A percentile compares a stretch with the other conserved stretches of the same genome.
phyloP scores from a whole-genome alignment of 371 early-diverging fungal genomes.

The Mucor circinelloides region DNA sequence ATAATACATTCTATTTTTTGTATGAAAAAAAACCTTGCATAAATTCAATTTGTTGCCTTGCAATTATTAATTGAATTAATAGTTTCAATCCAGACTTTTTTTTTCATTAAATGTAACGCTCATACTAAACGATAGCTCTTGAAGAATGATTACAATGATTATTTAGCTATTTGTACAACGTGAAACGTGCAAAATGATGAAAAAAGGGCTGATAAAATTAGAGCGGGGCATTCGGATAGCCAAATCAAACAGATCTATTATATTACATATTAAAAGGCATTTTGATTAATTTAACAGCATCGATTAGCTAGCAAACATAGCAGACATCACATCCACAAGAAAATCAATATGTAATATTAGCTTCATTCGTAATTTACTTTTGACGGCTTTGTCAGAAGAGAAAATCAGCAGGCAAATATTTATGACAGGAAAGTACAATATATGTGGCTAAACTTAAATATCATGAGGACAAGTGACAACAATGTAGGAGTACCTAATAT shows the following conservation, averaged over 20 bases:
- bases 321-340: neutral
- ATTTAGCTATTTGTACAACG: neutral
- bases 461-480: neutral
- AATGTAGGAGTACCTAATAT: neutral
- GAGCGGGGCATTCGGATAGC: constrained; percentile 1
- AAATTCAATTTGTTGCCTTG: no score
- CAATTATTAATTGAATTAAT: no score
- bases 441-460: constrained; percentile 6
- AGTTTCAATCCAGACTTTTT: no score
- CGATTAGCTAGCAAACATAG: neutral
- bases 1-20: no score
- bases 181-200: constrained; percentile 5
- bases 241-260: neutral
- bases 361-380: no score
- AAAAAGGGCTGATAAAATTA: constrained; percentile 11
- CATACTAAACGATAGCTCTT: neutral
- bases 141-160: neutral
- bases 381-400: neutral
- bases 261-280: neutral
- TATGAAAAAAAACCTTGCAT: no score
- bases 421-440: neutral
- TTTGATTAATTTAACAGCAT: neutral
- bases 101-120: no score
- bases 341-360: neutral
- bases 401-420: neutral